phyloP scores from a whole-genome alignment of 164 flowering plant genomes.

The Warburgia ugandensis region DNA sequence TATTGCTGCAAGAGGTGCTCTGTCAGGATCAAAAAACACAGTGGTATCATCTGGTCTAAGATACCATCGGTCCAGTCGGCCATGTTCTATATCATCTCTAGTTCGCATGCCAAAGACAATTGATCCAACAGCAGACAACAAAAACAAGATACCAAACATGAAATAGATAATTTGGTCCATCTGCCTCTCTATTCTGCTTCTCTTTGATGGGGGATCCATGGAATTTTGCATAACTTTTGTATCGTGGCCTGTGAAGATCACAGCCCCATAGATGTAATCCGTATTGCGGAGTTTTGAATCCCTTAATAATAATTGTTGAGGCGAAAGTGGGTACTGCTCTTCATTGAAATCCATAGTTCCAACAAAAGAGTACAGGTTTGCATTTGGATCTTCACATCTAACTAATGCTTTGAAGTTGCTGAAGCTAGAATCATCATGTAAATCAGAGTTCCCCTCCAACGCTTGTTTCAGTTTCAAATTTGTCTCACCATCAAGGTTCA shows the following conservation, averaged over 20 bases:
- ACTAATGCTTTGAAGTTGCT: constrained; percentile 55
- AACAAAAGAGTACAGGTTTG: constrained; percentile 74
- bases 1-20: constrained; percentile 51
- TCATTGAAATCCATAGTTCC: constrained; percentile 70
- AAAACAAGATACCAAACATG: constrained; percentile 46
- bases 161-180: constrained; percentile 79
- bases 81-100: constrained; percentile 45
- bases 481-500: constrained; percentile 98
- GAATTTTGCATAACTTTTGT: constrained; percentile 91
- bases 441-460: constrained; percentile 52
- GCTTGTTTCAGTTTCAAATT: constrained; percentile 89
- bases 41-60: constrained; percentile 57
- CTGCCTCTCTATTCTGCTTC: constrained; percentile 76
- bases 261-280: constrained; percentile 74
- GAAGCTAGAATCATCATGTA: constrained; percentile 48
- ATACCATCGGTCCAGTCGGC: constrained; percentile 68
- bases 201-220: constrained; percentile 83
- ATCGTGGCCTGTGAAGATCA: constrained; percentile 86
- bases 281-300: constrained; percentile 96
- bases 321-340: constrained; percentile 51
- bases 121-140: constrained; percentile 58
- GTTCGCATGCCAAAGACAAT: constrained; percentile 66
- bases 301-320: constrained; percentile 85
- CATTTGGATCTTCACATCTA: constrained; percentile 96
- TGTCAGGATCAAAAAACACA: constrained; percentile 56